Evolutionary conservation across 116 monocot species (phyloP).

Genomic region (Papilionanthe hybrid): DNA sequence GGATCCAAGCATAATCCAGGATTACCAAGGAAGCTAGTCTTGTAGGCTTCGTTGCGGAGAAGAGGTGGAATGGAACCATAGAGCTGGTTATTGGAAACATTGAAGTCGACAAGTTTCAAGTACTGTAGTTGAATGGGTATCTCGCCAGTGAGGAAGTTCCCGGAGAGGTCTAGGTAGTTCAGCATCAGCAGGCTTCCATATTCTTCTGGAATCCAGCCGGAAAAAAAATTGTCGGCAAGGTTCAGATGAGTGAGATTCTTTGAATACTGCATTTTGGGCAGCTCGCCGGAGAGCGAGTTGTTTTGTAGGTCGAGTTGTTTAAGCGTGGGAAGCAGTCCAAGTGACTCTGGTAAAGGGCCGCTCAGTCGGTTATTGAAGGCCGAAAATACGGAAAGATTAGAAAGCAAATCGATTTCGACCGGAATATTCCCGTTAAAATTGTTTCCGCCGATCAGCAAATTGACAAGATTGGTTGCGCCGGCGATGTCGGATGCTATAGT

Average conservation of each 20-base stretch:
- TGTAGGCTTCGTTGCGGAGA: not conserved
- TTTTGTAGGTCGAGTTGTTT: conserved; percentile 13
- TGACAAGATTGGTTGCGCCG: conserved; percentile 12
- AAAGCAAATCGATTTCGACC: not conserved
- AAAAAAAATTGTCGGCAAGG: conserved; percentile 14
- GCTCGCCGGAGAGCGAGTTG: conserved; percentile 13
- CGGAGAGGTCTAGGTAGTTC: conserved; percentile 17
- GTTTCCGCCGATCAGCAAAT: conserved; percentile 10
- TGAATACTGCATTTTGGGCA: conserved; percentile 6
- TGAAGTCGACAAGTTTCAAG: conserved; percentile 11
- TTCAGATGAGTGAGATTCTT: conserved; percentile 19
- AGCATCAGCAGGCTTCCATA: conserved; percentile 10
- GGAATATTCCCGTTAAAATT: conserved; percentile 14
- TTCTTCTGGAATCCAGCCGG: conserved; percentile 7
- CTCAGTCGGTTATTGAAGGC: conserved; percentile 9
- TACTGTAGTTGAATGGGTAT: conserved; percentile 17
- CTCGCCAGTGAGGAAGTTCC: conserved; percentile 10
- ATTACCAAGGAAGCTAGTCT: conserved; percentile 19
- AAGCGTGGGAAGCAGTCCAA: conserved; percentile 1
- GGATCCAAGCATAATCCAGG: conserved; percentile 12
- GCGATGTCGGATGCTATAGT: conserved; percentile 1
- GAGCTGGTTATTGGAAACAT: conserved; percentile 20
- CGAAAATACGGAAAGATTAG: conserved; percentile 12
- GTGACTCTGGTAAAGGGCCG: conserved; percentile 12
- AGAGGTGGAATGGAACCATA: conserved; percentile 16